Conservation (phyloP, 257 asterid species). For the Solanum peruvianum region DNA sequence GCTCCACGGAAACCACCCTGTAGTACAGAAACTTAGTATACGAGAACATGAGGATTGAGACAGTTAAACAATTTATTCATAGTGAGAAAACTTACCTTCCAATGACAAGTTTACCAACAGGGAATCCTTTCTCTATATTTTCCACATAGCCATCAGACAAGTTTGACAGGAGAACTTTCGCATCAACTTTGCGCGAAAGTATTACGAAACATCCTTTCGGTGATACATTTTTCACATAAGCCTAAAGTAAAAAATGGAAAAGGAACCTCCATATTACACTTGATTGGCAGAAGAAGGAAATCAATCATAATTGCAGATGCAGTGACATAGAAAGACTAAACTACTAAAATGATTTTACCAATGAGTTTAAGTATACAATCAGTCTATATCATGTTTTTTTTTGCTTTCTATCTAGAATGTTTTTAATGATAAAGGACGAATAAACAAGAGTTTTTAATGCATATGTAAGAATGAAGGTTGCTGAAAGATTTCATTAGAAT, state of each 20-base stretch:
- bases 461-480: background rate
- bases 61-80: background rate
- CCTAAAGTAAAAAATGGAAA: slow-evolving; percentile 25
- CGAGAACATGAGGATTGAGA: background rate
- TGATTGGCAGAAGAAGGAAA: background rate
- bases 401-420: background rate
- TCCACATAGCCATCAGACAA: slow-evolving; percentile 69
- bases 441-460: background rate
- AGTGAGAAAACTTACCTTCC: slow-evolving; percentile 51
- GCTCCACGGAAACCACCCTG: slow-evolving; percentile 88
- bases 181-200: slow-evolving; percentile 82
- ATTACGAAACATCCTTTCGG: slow-evolving; percentile 76
- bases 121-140: slow-evolving; percentile 63
- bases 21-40: slow-evolving; percentile 18
- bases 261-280: background rate
- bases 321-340: background rate
- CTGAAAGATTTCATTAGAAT: background rate
- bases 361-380: background rate
- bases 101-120: slow-evolving; percentile 66
- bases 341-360: background rate
- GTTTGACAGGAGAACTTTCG: slow-evolving; percentile 69
- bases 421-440: background rate
- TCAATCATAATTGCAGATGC: background rate
- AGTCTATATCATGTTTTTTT: background rate
- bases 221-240: slow-evolving; percentile 73